phyloP scores from a whole-genome alignment of 768 basidiomycete species.

The Xanthoconium stramineum region DNA sequence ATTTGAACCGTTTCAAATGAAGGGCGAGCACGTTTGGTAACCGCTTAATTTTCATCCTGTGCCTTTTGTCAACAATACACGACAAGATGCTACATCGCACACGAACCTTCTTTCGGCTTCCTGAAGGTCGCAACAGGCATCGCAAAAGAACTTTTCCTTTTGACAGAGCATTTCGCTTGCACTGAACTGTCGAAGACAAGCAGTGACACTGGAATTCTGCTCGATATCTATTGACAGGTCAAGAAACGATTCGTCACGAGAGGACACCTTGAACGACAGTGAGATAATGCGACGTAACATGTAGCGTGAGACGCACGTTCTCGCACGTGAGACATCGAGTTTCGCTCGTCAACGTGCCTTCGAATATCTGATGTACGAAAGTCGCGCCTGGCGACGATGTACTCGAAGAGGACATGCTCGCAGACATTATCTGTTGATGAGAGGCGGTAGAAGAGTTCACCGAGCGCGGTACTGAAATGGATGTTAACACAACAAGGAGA shows the following conservation, averaged over 20 bases:
- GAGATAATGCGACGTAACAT: conserved; percentile 10
- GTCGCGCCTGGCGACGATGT: conserved; percentile 55
- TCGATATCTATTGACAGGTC: conserved; percentile 99
- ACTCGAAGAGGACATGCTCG: conserved; percentile 47
- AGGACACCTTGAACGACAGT: conserved; percentile 58
- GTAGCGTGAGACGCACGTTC: conserved; percentile 55
- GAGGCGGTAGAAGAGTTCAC: conserved; percentile 48
- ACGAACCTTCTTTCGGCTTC: conserved; percentile 93
- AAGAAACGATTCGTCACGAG: conserved; percentile 93
- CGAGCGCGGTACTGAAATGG: conserved; percentile 54
- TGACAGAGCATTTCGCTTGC: conserved; percentile 98
- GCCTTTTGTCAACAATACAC: conserved; percentile 6
- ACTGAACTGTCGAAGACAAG: conserved; percentile 94
- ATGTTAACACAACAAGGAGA: conserved; percentile 5
- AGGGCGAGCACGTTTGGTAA: conserved; percentile 93
- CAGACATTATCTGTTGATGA: conserved; percentile 38
- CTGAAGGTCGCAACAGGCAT: conserved; percentile 93
- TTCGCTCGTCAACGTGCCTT: conserved; percentile 93
- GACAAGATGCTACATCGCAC: not conserved
- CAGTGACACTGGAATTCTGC: conserved; percentile 94
- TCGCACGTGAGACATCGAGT: conserved; percentile 98
- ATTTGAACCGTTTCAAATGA: conserved; percentile 98
- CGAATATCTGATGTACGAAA: conserved; percentile 89
- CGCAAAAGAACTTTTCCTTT: conserved; percentile 98
- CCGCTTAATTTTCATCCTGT: conserved; percentile 98